Evolutionary conservation across 192 early-diverging fungal genomes (phyloP), one percentile per base, ranked within the genome.

Genomic region (Coemansia sp.): DNA sequence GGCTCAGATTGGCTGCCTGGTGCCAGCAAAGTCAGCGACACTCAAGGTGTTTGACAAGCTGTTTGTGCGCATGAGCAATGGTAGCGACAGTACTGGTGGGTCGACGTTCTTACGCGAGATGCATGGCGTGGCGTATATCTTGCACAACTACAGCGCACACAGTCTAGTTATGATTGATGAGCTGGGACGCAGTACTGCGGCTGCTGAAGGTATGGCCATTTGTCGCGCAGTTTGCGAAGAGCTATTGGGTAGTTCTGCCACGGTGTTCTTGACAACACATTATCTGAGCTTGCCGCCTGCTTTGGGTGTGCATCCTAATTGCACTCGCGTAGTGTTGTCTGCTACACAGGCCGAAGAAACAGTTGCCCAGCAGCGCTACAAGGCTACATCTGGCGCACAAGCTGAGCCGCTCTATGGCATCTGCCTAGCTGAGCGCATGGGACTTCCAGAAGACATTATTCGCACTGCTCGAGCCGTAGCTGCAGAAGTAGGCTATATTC

Each of bases 101-200:
- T 94, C 93, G 4, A 87, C 93, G 1, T 98, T 97, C 74, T 87
- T 93, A 85, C 72, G 86, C 8, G 96, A 98, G 62, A 96, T 96
- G 94, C 82, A 84, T 55, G 96, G 96, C 67, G 89, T 90, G 0
- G 85, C 93, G 8, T 90, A 87, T 57, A 94, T 98, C 66, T 73
- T 98, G 63, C 81, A 91, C 51, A 87, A 91, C 68, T 87, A 87
- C 23, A 89, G 88, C 31, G 75, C 85, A 31, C 71, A 86, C 46
- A 89, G 88, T 42, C 73, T 98, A 58, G 87, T 98, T 0, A 75
- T 96, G 50, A 92, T 98, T 70, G 96, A 98, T 74, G 96, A 98
- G 82, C 87, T 98, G 21, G 96, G 95, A 12, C 70, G 95, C 41
- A 79, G 82, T 42, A 84, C 77, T 9, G 51, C 74, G 2, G 63